Evolutionary conservation across 371 early-diverging fungal genomes (phyloP).

Genomic region (Syncephalastrum racemosum): DNA sequence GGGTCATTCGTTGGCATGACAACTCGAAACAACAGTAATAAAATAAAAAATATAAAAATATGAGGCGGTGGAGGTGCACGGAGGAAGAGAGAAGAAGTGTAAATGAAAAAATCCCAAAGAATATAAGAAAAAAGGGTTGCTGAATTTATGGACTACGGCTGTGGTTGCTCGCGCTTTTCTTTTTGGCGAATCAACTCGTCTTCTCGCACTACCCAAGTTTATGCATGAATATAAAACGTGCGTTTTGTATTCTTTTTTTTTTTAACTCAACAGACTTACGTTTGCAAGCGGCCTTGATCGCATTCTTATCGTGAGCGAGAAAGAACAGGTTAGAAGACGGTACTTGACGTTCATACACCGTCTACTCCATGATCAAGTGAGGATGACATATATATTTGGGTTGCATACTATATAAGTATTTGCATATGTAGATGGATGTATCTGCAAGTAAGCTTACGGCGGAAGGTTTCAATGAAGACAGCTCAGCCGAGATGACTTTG

Average conservation of each 20-base stretch:
- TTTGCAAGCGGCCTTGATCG: constrained; percentile 10
- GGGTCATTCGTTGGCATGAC: constrained; percentile 26
- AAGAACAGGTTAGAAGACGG: constrained; percentile 17
- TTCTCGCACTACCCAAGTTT: no score
- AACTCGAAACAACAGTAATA: neutral
- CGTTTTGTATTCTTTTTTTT: no score
- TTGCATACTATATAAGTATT: no score
- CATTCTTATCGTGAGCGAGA: constrained; percentile 15
- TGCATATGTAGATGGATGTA: no score
- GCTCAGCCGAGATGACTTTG: constrained; percentile 12
- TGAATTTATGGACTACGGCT: no score
- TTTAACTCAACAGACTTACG: constrained; percentile 1
- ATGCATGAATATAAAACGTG: no score
- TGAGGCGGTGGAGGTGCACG: no score
- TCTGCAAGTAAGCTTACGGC: constrained; percentile 8
- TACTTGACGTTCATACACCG: constrained; percentile 13
- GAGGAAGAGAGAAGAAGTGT: no score
- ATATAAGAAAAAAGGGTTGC: no score
- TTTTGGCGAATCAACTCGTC: no score
- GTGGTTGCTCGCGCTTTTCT: no score
- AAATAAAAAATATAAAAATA: neutral
- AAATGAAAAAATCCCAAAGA: no score
- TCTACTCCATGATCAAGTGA: constrained; percentile 2
- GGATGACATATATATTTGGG: neutral
- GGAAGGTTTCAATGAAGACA: constrained; percentile 10